Conservation (phyloP, 2,329 filamentous ascomycete species). For the Lachnellula cervina region DNA sequence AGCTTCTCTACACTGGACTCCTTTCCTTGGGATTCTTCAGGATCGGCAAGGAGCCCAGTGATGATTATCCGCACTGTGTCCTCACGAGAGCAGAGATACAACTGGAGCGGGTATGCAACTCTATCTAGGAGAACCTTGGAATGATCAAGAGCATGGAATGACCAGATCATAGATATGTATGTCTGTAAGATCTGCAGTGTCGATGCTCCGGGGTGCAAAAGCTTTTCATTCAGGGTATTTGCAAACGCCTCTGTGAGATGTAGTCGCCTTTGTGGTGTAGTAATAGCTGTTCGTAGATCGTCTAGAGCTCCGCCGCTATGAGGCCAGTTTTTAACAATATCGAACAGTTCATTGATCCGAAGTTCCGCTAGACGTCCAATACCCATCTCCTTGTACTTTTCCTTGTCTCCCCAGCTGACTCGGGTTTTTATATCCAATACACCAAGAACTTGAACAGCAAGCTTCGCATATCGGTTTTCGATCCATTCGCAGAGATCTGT, state of each 20-base stretch:
- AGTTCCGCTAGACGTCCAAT: constrained; percentile 63
- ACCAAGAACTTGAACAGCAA: constrained; percentile 58
- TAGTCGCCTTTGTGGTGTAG: constrained; percentile 61
- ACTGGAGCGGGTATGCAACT: constrained; percentile 66
- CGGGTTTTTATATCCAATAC: constrained; percentile 29
- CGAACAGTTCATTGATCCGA: constrained; percentile 68
- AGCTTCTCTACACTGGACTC: constrained; percentile 46
- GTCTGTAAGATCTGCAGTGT: constrained; percentile 71
- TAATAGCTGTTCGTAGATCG: constrained; percentile 67
- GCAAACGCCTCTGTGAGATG: constrained; percentile 68
- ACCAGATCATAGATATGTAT: constrained; percentile 74
- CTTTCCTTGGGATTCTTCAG: constrained; percentile 38
- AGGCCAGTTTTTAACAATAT: constrained; percentile 75
- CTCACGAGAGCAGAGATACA: constrained; percentile 72
- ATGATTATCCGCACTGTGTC: constrained; percentile 77
- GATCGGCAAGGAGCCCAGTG: constrained; percentile 63
- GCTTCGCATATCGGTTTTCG: constrained; percentile 59
- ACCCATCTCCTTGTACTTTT: constrained; percentile 67
- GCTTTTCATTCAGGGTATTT: constrained; percentile 55
- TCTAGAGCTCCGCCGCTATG: constrained; percentile 65
- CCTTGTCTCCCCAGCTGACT: constrained; percentile 52
- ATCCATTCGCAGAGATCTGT: constrained; percentile 61
- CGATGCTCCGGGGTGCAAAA: constrained; percentile 71
- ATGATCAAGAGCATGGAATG: constrained; percentile 69
- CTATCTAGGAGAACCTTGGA: constrained; percentile 73